These are phyloP conservation scores for Maudiozyma bulderi DNA, from an alignment of 805 yeast species.

Conservation along the genomic window DNA sequence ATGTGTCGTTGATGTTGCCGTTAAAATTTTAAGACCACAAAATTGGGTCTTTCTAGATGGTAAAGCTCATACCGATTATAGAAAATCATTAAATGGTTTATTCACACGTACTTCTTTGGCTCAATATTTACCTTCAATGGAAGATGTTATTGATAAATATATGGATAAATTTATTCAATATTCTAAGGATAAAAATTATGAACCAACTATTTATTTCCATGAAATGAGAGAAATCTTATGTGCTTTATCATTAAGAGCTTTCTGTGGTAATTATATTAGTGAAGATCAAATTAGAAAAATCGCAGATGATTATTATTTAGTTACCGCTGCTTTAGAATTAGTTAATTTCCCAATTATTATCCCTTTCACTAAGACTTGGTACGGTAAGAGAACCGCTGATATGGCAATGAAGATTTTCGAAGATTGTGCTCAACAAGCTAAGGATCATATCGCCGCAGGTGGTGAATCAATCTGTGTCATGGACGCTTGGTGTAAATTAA, in stretches of 20 bases:
- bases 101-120: constrained; percentile 79
- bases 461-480: constrained; percentile 79
- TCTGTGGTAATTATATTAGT: constrained; percentile 91
- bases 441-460: constrained; percentile 64
- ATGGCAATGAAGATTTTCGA: constrained; percentile 89
- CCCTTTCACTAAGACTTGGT: constrained; percentile 97
- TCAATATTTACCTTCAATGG: constrained; percentile 76
- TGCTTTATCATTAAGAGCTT: constrained; percentile 84
- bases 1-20: constrained; percentile 95
- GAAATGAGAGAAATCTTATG: constrained; percentile 94
- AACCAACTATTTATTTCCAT: constrained; percentile 71
- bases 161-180: constrained; percentile 52
- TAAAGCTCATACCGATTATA: constrained; percentile 86
- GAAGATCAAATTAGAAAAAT: constrained; percentile 80
- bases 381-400: constrained; percentile 88
- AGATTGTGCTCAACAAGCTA: constrained; percentile 79
- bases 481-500: constrained; percentile 89
- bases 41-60: constrained; percentile 99
- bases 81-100: constrained; percentile 80
- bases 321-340: constrained; percentile 92
- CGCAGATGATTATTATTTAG: constrained; percentile 85
- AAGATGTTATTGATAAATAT: constrained; percentile 74
- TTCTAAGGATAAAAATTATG: constrained; percentile 43
- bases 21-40: constrained; percentile 84
- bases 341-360: constrained; percentile 95